These are phyloP conservation scores for Fonsecaea pugnacius DNA, from an alignment of 2,329 filamentous ascomycete species.

Conservation along the genomic window DNA sequence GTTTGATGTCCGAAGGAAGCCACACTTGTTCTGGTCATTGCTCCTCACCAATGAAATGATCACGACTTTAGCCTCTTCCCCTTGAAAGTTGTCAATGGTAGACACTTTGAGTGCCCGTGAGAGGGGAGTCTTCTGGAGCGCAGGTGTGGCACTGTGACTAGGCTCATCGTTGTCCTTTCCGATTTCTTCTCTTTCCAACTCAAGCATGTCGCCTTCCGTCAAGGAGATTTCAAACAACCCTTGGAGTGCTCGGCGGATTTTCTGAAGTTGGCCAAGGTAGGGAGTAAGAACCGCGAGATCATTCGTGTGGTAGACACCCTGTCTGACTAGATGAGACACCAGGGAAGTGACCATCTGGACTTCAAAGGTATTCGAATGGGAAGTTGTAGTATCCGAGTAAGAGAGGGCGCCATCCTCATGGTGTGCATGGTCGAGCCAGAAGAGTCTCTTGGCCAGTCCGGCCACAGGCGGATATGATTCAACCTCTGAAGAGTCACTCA, in stretches of 20 bases:
- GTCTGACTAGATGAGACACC: conserved; percentile 67
- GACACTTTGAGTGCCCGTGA: conserved; percentile 60
- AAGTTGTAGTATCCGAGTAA: conserved; percentile 41
- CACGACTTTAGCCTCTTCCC: conserved; percentile 73
- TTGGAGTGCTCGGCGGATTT: conserved; percentile 47
- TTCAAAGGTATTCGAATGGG: conserved; percentile 60
- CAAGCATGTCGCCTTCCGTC: conserved; percentile 65
- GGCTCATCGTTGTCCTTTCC: conserved; percentile 37
- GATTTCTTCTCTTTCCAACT: conserved; percentile 51
- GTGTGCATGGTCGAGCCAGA: conserved; percentile 58
- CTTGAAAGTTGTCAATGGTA: conserved; percentile 77
- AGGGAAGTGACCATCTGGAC: conserved; percentile 66
- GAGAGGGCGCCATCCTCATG: conserved; percentile 44
- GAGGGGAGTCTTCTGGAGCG: conserved; percentile 46
- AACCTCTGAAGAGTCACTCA: conserved; percentile 57
- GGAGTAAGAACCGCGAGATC: conserved; percentile 74
- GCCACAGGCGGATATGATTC: conserved; percentile 48
- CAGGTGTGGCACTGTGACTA: conserved; percentile 20
- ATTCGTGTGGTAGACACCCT: conserved; percentile 62
- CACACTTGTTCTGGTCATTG: conserved; percentile 62
- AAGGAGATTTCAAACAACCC: conserved; percentile 64
- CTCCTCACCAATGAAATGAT: conserved; percentile 73
- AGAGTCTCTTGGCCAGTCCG: conserved; percentile 56
- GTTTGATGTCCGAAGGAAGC: conserved; percentile 69
- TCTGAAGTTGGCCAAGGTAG: conserved; percentile 59